These are phyloP conservation scores for Lentinula sp. DNA, from an alignment of 768 basidiomycete genomes.

Conservation along the genomic window DNA sequence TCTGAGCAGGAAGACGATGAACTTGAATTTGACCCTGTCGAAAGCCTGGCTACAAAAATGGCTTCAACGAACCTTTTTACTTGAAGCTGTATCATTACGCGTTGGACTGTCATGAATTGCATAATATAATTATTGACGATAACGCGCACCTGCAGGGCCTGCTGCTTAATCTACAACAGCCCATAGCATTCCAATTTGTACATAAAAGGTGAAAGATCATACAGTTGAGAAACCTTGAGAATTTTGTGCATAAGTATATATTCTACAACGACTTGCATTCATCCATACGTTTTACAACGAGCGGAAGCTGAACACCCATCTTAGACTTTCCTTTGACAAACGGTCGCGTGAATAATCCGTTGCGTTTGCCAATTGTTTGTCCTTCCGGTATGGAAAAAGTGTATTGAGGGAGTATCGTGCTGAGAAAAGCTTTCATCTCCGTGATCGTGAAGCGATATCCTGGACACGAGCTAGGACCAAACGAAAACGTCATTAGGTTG, in stretches of 20 bases:
- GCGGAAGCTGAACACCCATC: conserved; percentile 34
- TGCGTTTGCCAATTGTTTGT: conserved; percentile 37
- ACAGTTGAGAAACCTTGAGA: no score
- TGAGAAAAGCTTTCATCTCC: conserved; percentile 47
- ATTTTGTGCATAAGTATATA: not conserved
- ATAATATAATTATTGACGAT: not conserved
- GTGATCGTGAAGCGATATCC: conserved; percentile 41
- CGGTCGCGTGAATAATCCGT: conserved; percentile 43
- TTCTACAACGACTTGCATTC: not conserved
- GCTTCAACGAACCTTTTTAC: conserved; percentile 13
- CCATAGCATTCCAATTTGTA: not conserved
- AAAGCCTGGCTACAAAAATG: conserved; percentile 22
- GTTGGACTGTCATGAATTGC: not conserved
- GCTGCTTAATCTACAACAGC: not conserved
- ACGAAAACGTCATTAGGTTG: conserved; percentile 48
- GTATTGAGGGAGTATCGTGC: conserved; percentile 37
- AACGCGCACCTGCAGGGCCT: not conserved
- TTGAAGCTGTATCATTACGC: not conserved
- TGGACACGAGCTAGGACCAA: conserved; percentile 44
- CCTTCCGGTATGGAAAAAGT: conserved; percentile 36
- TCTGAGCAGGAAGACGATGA: conserved; percentile 19
- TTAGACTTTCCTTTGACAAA: conserved; percentile 35
- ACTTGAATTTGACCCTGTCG: conserved; percentile 18
- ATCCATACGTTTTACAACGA: conserved; percentile 18
- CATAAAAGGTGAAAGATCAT: not conserved